Percentiles rank a stretch among this genome's conserved stretches.
These are phyloP conservation scores for Picea glauca DNA, from an alignment of 75 land plant species.

Conservation along the genomic window DNA sequence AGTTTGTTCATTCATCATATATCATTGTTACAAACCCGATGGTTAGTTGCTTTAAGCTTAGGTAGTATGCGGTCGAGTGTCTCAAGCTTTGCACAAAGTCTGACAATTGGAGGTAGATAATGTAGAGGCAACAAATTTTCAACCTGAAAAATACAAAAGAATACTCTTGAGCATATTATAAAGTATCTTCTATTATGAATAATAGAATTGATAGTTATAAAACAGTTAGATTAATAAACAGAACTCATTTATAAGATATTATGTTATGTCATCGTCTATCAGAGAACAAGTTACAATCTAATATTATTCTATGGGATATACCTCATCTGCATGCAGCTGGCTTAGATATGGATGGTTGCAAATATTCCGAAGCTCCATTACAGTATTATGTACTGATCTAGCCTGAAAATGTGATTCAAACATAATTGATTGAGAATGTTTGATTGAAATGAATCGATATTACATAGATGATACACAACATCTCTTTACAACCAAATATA, in stretches of 20 bases:
- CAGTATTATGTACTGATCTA: conserved; percentile 93
- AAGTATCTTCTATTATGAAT: background rate
- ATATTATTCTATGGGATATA: conserved; percentile 2
- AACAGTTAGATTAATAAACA: background rate
- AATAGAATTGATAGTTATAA: background rate
- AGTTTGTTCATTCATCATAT: background rate
- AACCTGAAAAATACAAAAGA: conserved; percentile 48
- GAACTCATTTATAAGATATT: background rate
- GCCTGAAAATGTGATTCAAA: conserved; percentile 37
- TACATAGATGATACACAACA: background rate
- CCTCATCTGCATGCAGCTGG: conserved; percentile 98
- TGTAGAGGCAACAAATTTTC: conserved; percentile 78
- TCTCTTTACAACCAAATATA: background rate
- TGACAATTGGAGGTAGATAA: conserved; percentile 79
- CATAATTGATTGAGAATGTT: background rate
- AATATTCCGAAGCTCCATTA: conserved; percentile 99
- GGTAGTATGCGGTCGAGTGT: conserved; percentile 94
- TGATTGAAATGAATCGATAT: background rate
- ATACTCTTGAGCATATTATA: background rate
- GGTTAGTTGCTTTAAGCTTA: conserved; percentile 88
- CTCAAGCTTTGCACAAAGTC: conserved; percentile 98
- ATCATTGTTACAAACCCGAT: conserved; percentile 62
- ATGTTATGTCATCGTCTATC: background rate
- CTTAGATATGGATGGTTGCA: conserved; percentile 99
- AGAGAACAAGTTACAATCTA: background rate